A percentile compares a stretch with the other conserved stretches of the same genome.
phyloP scores from a whole-genome alignment of 2,329 filamentous ascomycete genomes.

The Diaporthe nobilis region DNA sequence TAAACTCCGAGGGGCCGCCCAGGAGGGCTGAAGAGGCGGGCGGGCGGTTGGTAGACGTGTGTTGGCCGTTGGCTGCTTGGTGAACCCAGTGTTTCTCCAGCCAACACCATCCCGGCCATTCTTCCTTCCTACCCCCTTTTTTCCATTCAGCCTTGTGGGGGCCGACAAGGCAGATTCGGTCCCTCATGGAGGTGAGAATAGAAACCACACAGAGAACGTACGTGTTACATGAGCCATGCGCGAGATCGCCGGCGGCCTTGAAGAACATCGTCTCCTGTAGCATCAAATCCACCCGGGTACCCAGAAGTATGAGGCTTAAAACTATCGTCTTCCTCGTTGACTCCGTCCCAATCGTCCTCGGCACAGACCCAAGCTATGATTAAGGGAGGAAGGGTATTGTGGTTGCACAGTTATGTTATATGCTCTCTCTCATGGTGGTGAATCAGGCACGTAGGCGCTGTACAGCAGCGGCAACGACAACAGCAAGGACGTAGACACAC shows the following conservation, averaged over 20 bases:
- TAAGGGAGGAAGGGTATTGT: not conserved
- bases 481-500: not conserved
- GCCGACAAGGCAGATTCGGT: constrained; percentile 8
- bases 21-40: not conserved
- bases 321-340: constrained; percentile 19
- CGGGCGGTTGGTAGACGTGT: not conserved
- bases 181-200: too few species aligned
- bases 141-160: constrained; percentile 29
- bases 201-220: not conserved
- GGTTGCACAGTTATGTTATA: not conserved
- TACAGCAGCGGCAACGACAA: constrained; percentile 1
- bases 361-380: not conserved
- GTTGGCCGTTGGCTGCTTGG: not conserved
- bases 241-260: not conserved
- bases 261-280: not conserved
- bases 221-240: not conserved
- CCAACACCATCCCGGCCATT: not conserved
- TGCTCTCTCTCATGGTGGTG: not conserved
- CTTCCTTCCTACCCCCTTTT: too few species aligned
- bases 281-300: not conserved
- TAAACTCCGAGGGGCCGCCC: not conserved
- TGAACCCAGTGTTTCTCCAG: not conserved
- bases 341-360: not conserved
- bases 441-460: not conserved
- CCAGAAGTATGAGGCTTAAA: not conserved